Percentiles rank a stretch among this genome's conserved stretches.
Conservation (phyloP, 73 alveolate species). For the Tetrahymena borealis region DNA sequence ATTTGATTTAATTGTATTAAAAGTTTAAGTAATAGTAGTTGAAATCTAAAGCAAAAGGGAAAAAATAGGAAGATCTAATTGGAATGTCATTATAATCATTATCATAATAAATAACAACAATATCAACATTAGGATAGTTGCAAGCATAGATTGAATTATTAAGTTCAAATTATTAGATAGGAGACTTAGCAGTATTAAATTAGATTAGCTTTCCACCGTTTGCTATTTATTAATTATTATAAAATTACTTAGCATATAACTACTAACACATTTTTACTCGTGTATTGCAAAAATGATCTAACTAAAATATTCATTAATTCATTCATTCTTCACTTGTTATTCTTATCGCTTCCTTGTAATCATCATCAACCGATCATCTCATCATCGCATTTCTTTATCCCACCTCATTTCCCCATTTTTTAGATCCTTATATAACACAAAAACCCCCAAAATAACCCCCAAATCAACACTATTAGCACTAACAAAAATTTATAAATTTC, state of each 20-base stretch:
- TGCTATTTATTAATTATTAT: not conserved
- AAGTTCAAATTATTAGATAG: too few relatives aligned
- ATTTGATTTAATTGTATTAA: slow-evolving; percentile 24
- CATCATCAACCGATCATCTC: not conserved
- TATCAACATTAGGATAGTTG: not conserved
- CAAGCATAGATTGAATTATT: too few relatives aligned
- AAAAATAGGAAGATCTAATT: not conserved
- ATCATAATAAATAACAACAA: not conserved
- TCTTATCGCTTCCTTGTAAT: not conserved
- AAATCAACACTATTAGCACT: not conserved
- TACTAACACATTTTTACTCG: not conserved
- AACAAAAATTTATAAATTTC: not conserved
- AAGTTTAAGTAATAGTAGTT: slow-evolving; percentile 10
- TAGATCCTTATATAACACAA: not conserved
- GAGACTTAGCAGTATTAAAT: too few relatives aligned
- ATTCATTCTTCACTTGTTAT: not conserved
- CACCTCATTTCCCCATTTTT: not conserved
- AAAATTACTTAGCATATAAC: not conserved
- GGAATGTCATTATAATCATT: not conserved
- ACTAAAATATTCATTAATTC: not conserved
- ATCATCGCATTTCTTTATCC: not conserved
- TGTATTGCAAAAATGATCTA: not conserved
- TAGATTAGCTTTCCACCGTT: too few relatives aligned
- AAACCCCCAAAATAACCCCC: not conserved
- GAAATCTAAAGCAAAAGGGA: not conserved